phyloP scores from a whole-genome alignment of 2,329 filamentous ascomycete genomes.

The Aureobasidium namibiae region DNA sequence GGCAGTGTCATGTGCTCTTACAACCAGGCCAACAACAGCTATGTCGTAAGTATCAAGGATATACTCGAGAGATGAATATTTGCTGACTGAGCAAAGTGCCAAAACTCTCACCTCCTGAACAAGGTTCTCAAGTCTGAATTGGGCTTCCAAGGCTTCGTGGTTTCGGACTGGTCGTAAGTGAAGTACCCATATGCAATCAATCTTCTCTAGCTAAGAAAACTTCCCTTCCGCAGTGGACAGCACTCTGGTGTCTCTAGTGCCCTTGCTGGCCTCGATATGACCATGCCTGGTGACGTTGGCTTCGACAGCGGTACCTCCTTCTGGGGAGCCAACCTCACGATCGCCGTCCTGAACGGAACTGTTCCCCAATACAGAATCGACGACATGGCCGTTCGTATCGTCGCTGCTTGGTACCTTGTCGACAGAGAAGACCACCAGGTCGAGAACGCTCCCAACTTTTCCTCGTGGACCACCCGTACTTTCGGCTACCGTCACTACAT shows the following conservation, averaged over 20 bases:
- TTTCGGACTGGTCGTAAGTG: slow-evolving; percentile 31
- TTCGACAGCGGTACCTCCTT: slow-evolving; percentile 67
- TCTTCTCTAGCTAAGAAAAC: too few relatives aligned
- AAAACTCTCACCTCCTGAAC: slow-evolving; percentile 70
- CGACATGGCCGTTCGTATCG: slow-evolving; percentile 82
- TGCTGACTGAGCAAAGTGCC: slow-evolving; percentile 41
- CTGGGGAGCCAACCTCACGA: slow-evolving; percentile 82
- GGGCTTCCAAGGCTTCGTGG: slow-evolving; percentile 72
- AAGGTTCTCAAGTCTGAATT: slow-evolving; percentile 70
- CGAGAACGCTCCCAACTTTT: slow-evolving; percentile 63
- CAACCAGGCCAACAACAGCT: slow-evolving; percentile 72
- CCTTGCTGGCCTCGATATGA: slow-evolving; percentile 71
- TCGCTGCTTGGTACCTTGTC: slow-evolving; percentile 58
- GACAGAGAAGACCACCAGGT: slow-evolving; percentile 44
- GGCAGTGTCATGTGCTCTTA: slow-evolving; percentile 54
- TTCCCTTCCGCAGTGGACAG: too few relatives aligned
- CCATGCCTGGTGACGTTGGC: slow-evolving; percentile 75
- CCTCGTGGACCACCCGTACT: slow-evolving; percentile 75
- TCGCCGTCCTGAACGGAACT: slow-evolving; percentile 82
- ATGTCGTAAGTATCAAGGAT: slow-evolving; percentile 35
- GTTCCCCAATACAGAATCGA: slow-evolving; percentile 78
- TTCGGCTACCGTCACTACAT: slow-evolving; percentile 60
- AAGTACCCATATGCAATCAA: too few relatives aligned
- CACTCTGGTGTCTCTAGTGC: slow-evolving; percentile 60
- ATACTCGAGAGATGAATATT: too few relatives aligned